Conservation (phyloP, 179 eudicot genomes). For the Silene noctiflora region DNA sequence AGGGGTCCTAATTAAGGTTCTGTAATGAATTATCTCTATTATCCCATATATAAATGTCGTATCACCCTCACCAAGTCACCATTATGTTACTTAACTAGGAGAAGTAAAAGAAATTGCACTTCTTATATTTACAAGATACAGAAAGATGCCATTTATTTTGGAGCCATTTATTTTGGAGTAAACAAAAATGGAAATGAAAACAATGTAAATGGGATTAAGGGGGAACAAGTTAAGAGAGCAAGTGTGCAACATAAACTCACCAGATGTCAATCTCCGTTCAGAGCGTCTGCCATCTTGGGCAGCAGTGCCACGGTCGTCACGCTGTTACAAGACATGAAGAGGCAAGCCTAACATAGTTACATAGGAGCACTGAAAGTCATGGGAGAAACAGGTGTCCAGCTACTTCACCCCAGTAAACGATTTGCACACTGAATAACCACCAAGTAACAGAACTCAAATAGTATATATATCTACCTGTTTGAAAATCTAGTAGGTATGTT, state of each 20-base stretch:
- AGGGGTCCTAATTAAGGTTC: too few relatives aligned
- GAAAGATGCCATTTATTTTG: too few relatives aligned
- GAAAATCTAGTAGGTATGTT: constrained; percentile 4
- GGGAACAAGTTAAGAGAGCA: neutral
- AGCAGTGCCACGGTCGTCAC: constrained; percentile 68
- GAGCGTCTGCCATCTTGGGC: constrained; percentile 60
- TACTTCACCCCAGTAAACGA: constrained; percentile 44
- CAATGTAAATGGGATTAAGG: neutral
- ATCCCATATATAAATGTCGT: too few relatives aligned
- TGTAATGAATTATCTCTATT: too few relatives aligned
- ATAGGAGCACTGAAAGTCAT: constrained; percentile 49
- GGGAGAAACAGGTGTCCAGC: constrained; percentile 40
- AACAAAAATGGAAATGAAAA: too few relatives aligned
- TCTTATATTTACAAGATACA: too few relatives aligned
- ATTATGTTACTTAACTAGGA: too few relatives aligned
- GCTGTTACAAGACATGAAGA: constrained; percentile 91
- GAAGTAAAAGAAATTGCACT: too few relatives aligned
- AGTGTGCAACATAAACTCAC: constrained; percentile 33
- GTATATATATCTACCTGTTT: constrained; percentile 17
- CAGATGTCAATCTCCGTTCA: constrained; percentile 49
- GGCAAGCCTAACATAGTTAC: constrained; percentile 78
- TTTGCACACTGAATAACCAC: constrained; percentile 44
- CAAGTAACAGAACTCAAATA: constrained; percentile 31
- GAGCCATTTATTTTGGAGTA: too few relatives aligned
- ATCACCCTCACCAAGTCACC: too few relatives aligned